Base-by-base conservation (phyloP, 768 basidiomycete species). In the Calocera viscosa region DNA sequence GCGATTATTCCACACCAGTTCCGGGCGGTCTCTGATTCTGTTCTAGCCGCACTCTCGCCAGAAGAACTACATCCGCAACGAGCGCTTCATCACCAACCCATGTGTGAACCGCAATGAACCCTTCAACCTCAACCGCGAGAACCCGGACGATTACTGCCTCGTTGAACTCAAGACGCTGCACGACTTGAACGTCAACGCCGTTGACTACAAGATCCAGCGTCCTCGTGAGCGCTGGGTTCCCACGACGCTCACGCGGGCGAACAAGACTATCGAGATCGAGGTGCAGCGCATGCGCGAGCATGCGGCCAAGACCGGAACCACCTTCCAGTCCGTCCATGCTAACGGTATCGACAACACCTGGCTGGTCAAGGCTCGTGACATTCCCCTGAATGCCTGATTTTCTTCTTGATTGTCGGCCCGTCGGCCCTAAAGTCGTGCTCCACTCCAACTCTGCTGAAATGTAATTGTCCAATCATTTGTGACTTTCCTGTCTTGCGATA, bases 151-250 rank as follows among this genome's bases (percentile, higher is more conserved):
- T 10, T 60, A 60, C 30, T 60, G 53, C 53, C 53, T 60, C 14
- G 53, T 60, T 60, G 53, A 60, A 26, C 53, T 60, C 53, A 60
- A 60, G 53, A 60, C 53, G 16, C 19, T 60, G 24, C 53, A 60
- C 53, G 53, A 60, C 19, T 26, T 60, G 5, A 32, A 60, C 53
- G 53, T 26, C 24, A 32, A 60, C 30, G 14, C 14, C 30, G 30
- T 60, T 16, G 30, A 60, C 24, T 60, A 60, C 53, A 32, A 60
- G 53, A 11, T 26, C 10, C 11, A 12, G 16, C 53, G 53, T 26
- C 5, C 2, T 28, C 24, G 53, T 11, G 53, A 2, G 16, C 53
- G 53, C 53, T 60, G 53, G 53, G 53, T 60, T 10, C 53, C 53
- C 26, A 60, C 53, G 26, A 60, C 53, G 26, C 30, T 60, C 14